These are phyloP conservation scores for Diplodia sapinea DNA, from an alignment of 2,329 filamentous ascomycete species.

Conservation along the genomic window DNA sequence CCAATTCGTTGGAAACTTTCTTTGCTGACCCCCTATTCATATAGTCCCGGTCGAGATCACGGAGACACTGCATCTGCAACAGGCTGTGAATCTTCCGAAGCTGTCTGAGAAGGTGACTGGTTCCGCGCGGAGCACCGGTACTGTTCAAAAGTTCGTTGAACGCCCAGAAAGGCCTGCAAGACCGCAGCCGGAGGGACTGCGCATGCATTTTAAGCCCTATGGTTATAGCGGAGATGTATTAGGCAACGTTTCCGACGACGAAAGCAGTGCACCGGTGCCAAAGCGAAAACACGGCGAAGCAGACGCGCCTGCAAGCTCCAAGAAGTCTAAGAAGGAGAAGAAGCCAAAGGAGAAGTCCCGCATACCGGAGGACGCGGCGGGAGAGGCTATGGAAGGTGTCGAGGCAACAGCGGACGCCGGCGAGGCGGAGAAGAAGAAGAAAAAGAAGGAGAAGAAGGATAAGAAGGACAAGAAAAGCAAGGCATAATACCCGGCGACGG, in stretches of 20 bases:
- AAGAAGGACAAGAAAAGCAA: conserved; percentile 42
- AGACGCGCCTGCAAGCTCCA: conserved; percentile 43
- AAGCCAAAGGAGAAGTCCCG: conserved; percentile 24
- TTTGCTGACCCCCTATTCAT: conserved; percentile 27
- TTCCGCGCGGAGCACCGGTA: conserved; percentile 47
- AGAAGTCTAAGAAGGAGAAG: conserved; percentile 35
- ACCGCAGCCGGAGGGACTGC: conserved; percentile 70
- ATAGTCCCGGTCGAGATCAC: conserved; percentile 52
- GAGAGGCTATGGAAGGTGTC: conserved; percentile 32
- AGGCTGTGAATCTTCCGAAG: conserved; percentile 62
- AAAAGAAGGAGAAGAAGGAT: conserved; percentile 44
- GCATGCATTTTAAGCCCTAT: conserved; percentile 70
- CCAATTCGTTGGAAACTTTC: not conserved
- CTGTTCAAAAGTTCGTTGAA: conserved; percentile 52
- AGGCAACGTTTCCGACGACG: conserved; percentile 50
- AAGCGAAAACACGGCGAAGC: conserved; percentile 49
- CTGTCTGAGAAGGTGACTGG: conserved; percentile 50
- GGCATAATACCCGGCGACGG: conserved; percentile 44
- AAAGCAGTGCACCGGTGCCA: conserved; percentile 46
- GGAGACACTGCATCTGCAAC: conserved; percentile 69
- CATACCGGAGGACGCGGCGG: conserved; percentile 28
- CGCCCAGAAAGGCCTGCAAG: conserved; percentile 61
- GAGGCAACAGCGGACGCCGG: conserved; percentile 26
- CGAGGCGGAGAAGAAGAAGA: conserved; percentile 39
- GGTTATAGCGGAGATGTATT: conserved; percentile 59